Base-by-base conservation (phyloP, 169 alveolate species). In the Plasmodium adleri region DNA sequence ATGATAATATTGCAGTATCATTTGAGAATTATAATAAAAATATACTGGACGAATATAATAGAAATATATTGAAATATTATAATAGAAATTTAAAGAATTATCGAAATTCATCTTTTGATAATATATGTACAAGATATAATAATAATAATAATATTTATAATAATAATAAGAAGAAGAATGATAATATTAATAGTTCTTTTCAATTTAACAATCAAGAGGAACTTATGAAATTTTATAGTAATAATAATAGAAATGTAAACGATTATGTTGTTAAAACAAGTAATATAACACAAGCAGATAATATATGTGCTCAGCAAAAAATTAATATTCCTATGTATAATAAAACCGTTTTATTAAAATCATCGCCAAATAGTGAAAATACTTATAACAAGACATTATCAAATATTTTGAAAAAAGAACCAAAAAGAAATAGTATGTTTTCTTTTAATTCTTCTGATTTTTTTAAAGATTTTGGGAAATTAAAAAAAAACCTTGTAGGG, bases 381-480 rank as follows among this genome's bases (percentile, higher is more conserved):
- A 17, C 20, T 2, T 76, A 17, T 45, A 50, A 12, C 64, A 76
- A 64, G n/a, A 52, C 39, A 22, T 54, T 64, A 50, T 12, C 47
- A 22, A 76, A 76, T 47, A 28, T 52, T 15, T 76, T 76, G n/a
- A 76, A 76, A 76, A 63, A 76, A 50, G 59, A 75, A 10, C 28
- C n/a, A 45, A 75, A 76, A 50, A 64, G 24, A 6, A 76, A 50
- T 76, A 49, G 20, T 26, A 63, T 54, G 7, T 13, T 52, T 32
- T 76, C 89, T 20, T 52, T 76, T 43, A 76, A 15, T 76, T 76
- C 75, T 13, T 76, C 43, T 64, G 76, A 76, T 7, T 56, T 24
- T 76, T 56, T 76, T 1, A 54, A 72, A 62, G 45, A 64, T 43
- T 8, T 49, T n/a, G 78, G 24, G 24, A 76, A 76, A 47, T 32